Base-by-base conservation (phyloP, 805 yeast species). In the Starmerella stigmatis region DNA sequence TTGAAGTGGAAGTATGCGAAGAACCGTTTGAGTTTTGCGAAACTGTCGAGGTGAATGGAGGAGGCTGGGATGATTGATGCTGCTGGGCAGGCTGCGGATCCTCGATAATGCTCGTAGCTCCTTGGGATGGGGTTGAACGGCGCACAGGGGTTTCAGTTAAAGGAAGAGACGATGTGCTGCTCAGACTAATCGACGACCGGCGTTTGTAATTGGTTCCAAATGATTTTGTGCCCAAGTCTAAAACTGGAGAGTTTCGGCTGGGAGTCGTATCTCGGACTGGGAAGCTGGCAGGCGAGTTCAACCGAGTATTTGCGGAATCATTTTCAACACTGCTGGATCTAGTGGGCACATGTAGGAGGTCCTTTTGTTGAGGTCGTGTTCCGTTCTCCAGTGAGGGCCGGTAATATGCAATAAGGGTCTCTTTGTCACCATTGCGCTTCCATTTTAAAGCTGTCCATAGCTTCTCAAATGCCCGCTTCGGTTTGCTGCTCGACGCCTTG, bases 401-500 rank as follows among this genome's bases (percentile, higher is more conserved):
- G 32, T 49, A 49, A 32, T 49, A 49, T 1, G 44, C 42, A n/a
- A 49, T 25, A 12, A 49, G 35, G 5, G 43, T 40, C 3, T 43
- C 50, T 13, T 41, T 46, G 16, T 4, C 5, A 10, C 15, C 35
- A 3, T 17, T 20, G 3, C 43, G 23, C 19, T 28, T 39, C 12
- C 36, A 4, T 12, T 25, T 43, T 29, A 49, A 19, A 2, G 47
- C 52, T 4, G 49, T 20, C 15, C 41, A 23, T 3, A 49, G 10
- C 30, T 36, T 39, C 3, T 35, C 42, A 20, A 49, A 19, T 1
- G 49, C 31, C 5, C 49, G 29, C 10, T 34, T 15, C 5, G 47
- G 36, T 13, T 39, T 38, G n/a, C 50, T 35, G n/a, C 12, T 43
- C 21, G 43, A n/a, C 7, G 43, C 13, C 4, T 29, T n/a, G 6